phyloP scores from a whole-genome alignment of 108 stramenopile species.

The Nannochloropsis gaditana region DNA sequence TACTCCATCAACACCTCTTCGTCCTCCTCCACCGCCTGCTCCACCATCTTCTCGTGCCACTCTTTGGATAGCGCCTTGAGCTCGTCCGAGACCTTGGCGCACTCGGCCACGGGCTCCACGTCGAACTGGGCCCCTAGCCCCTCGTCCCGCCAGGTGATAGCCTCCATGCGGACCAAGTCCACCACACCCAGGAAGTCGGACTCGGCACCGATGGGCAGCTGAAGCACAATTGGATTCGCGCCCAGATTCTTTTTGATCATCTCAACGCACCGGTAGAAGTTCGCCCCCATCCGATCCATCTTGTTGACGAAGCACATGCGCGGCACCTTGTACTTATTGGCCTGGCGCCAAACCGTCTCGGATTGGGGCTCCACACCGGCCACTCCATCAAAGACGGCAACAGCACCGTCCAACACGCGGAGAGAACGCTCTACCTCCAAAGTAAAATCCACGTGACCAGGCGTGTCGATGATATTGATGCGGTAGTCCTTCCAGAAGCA shows the following conservation, averaged over 20 bases:
- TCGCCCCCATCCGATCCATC: constrained; percentile 93
- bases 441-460: constrained; percentile 98
- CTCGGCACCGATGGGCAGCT: constrained; percentile 87
- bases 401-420: constrained; percentile 92
- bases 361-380: constrained; percentile 97
- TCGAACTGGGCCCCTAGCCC: constrained; percentile 91
- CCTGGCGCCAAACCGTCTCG: constrained; percentile 88
- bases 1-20: constrained; percentile 44
- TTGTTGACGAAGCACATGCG: constrained; percentile 90
- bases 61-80: constrained; percentile 43
- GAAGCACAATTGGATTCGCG: constrained; percentile 82
- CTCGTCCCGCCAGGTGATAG: constrained; percentile 82
- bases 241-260: constrained; percentile 42
- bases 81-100: constrained; percentile 56
- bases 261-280: constrained; percentile 59
- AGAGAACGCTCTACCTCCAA: constrained; percentile 91
- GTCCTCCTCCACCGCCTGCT: constrained; percentile 54
- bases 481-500: constrained; percentile 87
- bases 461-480: constrained; percentile 99
- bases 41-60: constrained; percentile 51
- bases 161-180: constrained; percentile 85
- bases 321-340: constrained; percentile 79
- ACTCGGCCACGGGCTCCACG: constrained; percentile 78
- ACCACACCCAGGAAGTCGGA: constrained; percentile 83
- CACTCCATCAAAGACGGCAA: constrained; percentile 92